Evolutionary conservation across 495 filamentous ascomycete genomes (phyloP).

Genomic region (Penicillium tannophilum): DNA sequence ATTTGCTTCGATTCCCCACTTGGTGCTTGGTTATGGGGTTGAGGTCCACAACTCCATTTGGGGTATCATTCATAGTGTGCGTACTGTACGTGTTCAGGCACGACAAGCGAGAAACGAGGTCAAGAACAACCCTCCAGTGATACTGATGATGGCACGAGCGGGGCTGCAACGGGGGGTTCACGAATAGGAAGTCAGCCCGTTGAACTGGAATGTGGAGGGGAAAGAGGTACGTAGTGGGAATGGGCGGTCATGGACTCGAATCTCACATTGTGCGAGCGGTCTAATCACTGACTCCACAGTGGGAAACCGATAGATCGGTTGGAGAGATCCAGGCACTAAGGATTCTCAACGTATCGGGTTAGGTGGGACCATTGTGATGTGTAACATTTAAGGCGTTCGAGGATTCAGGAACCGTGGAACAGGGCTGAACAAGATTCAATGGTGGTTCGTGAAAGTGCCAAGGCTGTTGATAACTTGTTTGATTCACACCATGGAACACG

Average conservation of each 20-base stretch:
- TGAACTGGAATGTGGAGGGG: slow-evolving; percentile 23
- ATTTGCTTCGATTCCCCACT: too few species aligned
- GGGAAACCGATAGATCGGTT: slow-evolving; percentile 26
- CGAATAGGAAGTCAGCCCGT: slow-evolving; percentile 17
- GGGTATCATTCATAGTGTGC: not conserved
- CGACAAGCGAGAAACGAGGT: not conserved
- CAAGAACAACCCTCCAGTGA: not conserved
- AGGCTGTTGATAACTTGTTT: not conserved
- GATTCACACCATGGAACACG: too few species aligned
- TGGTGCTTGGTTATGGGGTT: not conserved
- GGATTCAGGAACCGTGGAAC: slow-evolving; percentile 18
- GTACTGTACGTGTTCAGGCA: not conserved
- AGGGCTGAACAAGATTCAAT: slow-evolving; percentile 15
- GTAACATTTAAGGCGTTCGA: slow-evolving; percentile 23
- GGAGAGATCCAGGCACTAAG: slow-evolving; percentile 22
- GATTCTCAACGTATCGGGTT: slow-evolving; percentile 2
- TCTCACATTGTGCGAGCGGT: not conserved
- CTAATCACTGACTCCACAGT: slow-evolving; percentile 16
- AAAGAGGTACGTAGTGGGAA: not conserved
- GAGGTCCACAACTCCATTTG: not conserved
- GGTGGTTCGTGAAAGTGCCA: not conserved
- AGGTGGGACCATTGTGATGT: slow-evolving; percentile 28
- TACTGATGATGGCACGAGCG: slow-evolving; percentile 1
- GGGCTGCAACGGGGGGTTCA: slow-evolving; percentile 12
- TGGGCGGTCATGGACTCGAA: slow-evolving; percentile 1